Evolutionary conservation across 495 filamentous ascomycete species (phyloP).

Genomic region (Aspergillus baeticus): DNA sequence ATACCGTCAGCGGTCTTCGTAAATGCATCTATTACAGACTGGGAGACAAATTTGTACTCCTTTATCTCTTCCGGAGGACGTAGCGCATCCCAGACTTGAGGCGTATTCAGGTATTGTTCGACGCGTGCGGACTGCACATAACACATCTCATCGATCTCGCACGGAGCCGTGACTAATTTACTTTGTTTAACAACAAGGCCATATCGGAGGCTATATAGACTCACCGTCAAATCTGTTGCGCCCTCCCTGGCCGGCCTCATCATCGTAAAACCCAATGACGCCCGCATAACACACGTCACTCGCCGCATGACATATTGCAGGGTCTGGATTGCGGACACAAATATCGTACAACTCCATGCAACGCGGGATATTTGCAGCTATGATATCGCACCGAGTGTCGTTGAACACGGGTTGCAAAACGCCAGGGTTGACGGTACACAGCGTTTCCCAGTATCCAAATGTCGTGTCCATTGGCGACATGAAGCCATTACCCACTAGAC

Average conservation of each 20-base stretch:
- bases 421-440: conserved; percentile 44
- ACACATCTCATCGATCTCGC: conserved; percentile 36
- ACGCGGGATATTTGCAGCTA: conserved; percentile 41
- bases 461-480: conserved; percentile 33
- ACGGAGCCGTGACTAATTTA: conserved; percentile 31
- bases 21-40: conserved; percentile 27
- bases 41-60: conserved; percentile 25
- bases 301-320: conserved; percentile 29
- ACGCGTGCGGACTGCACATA: conserved; percentile 30
- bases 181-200: neutral
- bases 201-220: neutral
- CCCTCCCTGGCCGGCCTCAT: conserved; percentile 32
- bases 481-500: conserved; percentile 38
- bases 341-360: conserved; percentile 34
- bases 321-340: conserved; percentile 31
- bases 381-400: conserved; percentile 41
- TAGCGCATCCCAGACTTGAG: conserved; percentile 32
- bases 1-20: conserved; percentile 23
- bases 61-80: conserved; percentile 25
- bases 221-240: conserved; percentile 44
- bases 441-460: conserved; percentile 46
- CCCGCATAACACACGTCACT: conserved; percentile 29
- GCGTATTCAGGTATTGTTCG: conserved; percentile 36
- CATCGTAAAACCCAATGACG: conserved; percentile 32
- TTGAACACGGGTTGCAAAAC: conserved; percentile 46